A percentile compares a stretch with the other conserved stretches of the same genome.
phyloP scores from a whole-genome alignment of 108 stramenopile genomes.

The Craspedostauros australis region DNA sequence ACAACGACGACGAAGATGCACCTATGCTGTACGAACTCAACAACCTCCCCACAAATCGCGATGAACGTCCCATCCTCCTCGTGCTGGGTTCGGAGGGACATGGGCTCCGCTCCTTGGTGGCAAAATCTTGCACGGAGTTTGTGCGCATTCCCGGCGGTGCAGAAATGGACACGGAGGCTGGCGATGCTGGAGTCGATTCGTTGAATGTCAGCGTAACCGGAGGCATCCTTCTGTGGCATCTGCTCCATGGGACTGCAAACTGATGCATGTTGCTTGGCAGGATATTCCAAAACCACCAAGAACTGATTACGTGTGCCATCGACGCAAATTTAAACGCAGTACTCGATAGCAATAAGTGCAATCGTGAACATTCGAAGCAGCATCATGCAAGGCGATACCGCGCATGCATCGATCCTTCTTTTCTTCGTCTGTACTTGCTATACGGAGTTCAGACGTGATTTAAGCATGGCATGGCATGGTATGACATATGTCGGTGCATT shows the following conservation, averaged over 20 bases:
- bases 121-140: conserved; percentile 81
- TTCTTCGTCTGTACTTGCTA: conserved; percentile 8
- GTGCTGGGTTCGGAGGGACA: conserved; percentile 96
- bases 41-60: conserved; percentile 26
- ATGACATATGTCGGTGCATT: too few species aligned
- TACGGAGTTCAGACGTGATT: too few species aligned
- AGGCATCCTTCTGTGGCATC: conserved; percentile 88
- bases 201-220: conserved; percentile 96
- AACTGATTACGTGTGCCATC: not conserved
- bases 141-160: conserved; percentile 75
- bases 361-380: too few species aligned
- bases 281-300: not conserved
- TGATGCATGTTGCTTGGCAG: not conserved
- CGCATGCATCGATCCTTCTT: not conserved
- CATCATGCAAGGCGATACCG: not conserved
- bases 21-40: conserved; percentile 41
- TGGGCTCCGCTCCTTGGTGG: conserved; percentile 85
- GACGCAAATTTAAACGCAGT: too few species aligned
- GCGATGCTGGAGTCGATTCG: conserved; percentile 79
- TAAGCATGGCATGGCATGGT: too few species aligned
- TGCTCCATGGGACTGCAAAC: conserved; percentile 32
- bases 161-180: conserved; percentile 24
- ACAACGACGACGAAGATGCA: conserved; percentile 1
- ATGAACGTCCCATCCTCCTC: conserved; percentile 73
- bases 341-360: too few species aligned